Percentiles rank a stretch among this genome's conserved stretches.
These are phyloP conservation scores for Ormosia semicastrata DNA, from an alignment of 306 rosid genomes.

Conservation along the genomic window DNA sequence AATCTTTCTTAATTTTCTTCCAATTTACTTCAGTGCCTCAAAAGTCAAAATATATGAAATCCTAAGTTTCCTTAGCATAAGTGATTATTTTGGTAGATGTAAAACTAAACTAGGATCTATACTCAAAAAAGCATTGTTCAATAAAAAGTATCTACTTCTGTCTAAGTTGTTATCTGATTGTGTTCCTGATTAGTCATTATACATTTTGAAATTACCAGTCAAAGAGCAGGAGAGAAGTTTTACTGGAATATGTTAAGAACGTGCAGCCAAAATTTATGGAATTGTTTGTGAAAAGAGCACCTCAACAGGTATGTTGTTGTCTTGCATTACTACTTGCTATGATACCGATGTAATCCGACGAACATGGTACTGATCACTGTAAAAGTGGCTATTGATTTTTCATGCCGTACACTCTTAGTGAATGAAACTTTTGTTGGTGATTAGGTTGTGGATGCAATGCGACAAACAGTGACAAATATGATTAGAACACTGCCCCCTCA, in stretches of 20 bases:
- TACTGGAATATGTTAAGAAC: slow-evolving; percentile 88
- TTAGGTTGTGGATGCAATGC: slow-evolving; percentile 98
- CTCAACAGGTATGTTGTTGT: slow-evolving; percentile 64
- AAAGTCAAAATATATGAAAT: background rate
- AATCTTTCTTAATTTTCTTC: background rate
- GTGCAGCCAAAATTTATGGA: slow-evolving; percentile 99
- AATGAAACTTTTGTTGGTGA: slow-evolving; percentile 19
- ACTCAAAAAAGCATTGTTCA: background rate
- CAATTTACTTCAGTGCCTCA: background rate
- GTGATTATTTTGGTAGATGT: background rate
- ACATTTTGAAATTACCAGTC: slow-evolving; percentile 51
- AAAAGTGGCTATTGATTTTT: background rate
- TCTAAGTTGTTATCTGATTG: background rate
- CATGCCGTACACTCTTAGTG: background rate
- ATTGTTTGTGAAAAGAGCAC: slow-evolving; percentile 91
- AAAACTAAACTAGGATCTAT: background rate
- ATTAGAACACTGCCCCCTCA: slow-evolving; percentile 97
- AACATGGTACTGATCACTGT: background rate
- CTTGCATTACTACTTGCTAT: background rate
- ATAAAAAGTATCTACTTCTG: background rate
- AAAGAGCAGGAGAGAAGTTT: slow-evolving; percentile 85
- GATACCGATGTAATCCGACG: background rate
- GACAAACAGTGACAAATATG: slow-evolving; percentile 97
- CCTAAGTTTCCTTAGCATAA: background rate
- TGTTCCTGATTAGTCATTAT: slow-evolving; percentile 18